A percentile compares a stretch with the other conserved stretches of the same genome.
These are phyloP conservation scores for Phoma herbarum DNA, from an alignment of 2,329 filamentous ascomycete genomes.

Conservation along the genomic window DNA sequence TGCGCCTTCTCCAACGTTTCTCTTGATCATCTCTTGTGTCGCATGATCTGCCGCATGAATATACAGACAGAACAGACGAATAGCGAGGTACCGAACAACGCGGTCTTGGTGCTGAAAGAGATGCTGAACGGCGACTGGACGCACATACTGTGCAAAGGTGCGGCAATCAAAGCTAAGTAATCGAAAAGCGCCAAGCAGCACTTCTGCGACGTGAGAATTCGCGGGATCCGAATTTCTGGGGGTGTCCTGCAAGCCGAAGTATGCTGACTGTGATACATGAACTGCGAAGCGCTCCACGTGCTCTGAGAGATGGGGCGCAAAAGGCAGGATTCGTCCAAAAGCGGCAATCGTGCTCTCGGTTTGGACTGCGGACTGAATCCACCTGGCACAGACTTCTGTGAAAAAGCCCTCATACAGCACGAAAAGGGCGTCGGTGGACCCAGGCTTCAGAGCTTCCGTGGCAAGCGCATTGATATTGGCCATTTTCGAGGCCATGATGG, in stretches of 20 bases:
- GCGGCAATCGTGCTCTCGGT: conserved; percentile 65
- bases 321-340: conserved; percentile 81
- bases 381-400: conserved; percentile 83
- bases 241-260: conserved; percentile 28
- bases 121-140: conserved; percentile 71
- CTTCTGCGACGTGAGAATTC: conserved; percentile 43
- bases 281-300: conserved; percentile 67
- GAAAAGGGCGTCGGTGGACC: conserved; percentile 77
- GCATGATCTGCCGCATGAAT: conserved; percentile 82
- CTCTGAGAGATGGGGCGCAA: conserved; percentile 80
- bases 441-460: conserved; percentile 64
- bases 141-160: conserved; percentile 71
- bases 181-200: conserved; percentile 77
- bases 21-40: conserved; percentile 73
- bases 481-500: conserved; percentile 34
- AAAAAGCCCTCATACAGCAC: conserved; percentile 77
- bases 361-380: conserved; percentile 63
- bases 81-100: conserved; percentile 78
- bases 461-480: conserved; percentile 42
- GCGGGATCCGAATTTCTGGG: conserved; percentile 4
- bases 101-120: conserved; percentile 69
- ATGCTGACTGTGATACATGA: conserved; percentile 39
- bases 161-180: conserved; percentile 78
- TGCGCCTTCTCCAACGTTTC: conserved; percentile 70
- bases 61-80: conserved; percentile 81